These are phyloP conservation scores for Hevea brasiliensis DNA, from an alignment of 345 rosid genomes.

Conservation along the genomic window DNA sequence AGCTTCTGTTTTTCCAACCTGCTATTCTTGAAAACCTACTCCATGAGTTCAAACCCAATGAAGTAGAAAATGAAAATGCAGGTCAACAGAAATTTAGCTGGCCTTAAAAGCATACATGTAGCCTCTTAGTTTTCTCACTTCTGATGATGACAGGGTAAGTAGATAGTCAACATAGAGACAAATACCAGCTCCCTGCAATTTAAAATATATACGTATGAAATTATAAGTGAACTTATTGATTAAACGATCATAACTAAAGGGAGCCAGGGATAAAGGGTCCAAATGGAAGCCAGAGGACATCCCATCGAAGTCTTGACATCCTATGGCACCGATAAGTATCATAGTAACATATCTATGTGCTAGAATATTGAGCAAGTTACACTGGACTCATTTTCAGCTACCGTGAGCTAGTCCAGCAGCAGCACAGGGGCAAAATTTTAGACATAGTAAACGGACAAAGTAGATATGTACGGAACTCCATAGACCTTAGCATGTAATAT, in stretches of 20 bases:
- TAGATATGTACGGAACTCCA: not conserved
- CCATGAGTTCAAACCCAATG: not conserved
- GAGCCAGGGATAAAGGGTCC: slow-evolving; percentile 48
- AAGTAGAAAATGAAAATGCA: not conserved
- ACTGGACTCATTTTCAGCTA: not conserved
- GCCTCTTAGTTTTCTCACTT: slow-evolving; percentile 74
- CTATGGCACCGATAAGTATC: slow-evolving; percentile 36
- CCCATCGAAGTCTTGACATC: slow-evolving; percentile 82
- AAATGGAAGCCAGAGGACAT: slow-evolving; percentile 83
- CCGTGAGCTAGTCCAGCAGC: no score
- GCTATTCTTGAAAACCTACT: not conserved
- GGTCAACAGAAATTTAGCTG: slow-evolving; percentile 32
- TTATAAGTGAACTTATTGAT: not conserved
- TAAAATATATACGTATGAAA: not conserved
- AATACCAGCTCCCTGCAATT: slow-evolving; percentile 63
- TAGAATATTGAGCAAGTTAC: not conserved
- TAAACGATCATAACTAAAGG: not conserved
- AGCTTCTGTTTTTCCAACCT: slow-evolving; percentile 1
- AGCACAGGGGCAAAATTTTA: not conserved
- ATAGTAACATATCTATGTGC: not conserved
- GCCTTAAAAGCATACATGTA: slow-evolving; percentile 82
- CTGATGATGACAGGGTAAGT: slow-evolving; percentile 65
- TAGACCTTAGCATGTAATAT: slow-evolving; percentile 77
- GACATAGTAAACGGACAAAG: not conserved
- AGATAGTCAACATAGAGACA: slow-evolving; percentile 70